Evolutionary conservation across 2,329 filamentous ascomycete genomes (phyloP), one percentile per base, ranked within the genome.

Genomic region (Fusarium humuli): DNA sequence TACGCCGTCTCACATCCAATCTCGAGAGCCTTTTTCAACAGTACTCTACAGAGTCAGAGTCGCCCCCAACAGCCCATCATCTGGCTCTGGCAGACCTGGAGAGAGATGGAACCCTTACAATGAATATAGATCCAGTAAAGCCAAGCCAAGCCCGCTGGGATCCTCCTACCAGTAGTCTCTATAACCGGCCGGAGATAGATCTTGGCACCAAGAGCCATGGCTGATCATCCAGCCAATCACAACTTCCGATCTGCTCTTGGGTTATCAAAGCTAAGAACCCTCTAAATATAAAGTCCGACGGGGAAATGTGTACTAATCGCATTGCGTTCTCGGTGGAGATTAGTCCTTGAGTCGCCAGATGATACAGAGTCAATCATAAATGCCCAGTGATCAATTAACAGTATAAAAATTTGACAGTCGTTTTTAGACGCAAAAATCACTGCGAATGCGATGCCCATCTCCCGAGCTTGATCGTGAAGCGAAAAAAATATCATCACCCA

Each of bases 21-120:
- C 9, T n/a, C 10, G 18, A 6, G n/a, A n/a, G 3, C 34, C 3
- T 5, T 37, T n/a, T 34, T 16, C 1, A 9, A 5, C 4, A 1
- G 16, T 18, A 34, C 32, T 1, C 32, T 34, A 18, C 16, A 34
- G 32, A 34, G 8, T 34, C 16, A 11, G 32, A 34, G 32, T 10
- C 3, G 5, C 10, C 18, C 9, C 8, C 32, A 9, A 10, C 16
- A 34, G 16, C 5, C 16, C 8, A 6, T 6, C 32, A 10, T 34
- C 5, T 18, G 32, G 8, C 9, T 18, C 32, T 34, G 32, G 9
- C 16, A 34, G 32, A 34, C 32, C 16, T 10, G 18, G 32, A 34
- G 16, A 34, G 14, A 34, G 9, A 34, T 10, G 5, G 32, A 18
- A 18, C 16, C 32, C 8, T 18, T 18, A 34, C 32, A 34, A 8